These are phyloP conservation scores for Centella asiatica DNA, from an alignment of 129 eudicot species.

Conservation along the genomic window DNA sequence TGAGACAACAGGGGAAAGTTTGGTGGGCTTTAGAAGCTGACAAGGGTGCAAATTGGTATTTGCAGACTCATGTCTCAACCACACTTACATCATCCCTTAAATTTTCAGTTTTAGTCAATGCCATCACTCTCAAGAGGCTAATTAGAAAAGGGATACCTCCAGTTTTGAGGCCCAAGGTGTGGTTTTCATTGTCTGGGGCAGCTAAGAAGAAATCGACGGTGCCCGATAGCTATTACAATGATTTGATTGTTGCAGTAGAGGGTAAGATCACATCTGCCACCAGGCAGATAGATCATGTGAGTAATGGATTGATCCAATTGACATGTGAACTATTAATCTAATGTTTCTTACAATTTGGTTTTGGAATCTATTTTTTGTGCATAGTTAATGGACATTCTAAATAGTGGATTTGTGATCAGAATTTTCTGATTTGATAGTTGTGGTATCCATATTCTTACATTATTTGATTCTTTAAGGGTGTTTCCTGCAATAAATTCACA, in stretches of 20 bases:
- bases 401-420: not conserved
- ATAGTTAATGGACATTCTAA: not conserved
- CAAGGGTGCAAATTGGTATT: conserved; percentile 89
- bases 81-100: conserved; percentile 67
- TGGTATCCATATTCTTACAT: not conserved
- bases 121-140: conserved; percentile 75
- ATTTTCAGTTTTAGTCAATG: conserved; percentile 65
- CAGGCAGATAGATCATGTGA: conserved; percentile 92
- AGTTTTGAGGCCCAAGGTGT: conserved; percentile 72
- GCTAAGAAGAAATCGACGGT: conserved; percentile 97
- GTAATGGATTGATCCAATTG: conserved; percentile 12
- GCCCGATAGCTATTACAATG: conserved; percentile 82
- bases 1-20: conserved; percentile 78
- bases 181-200: conserved; percentile 92
- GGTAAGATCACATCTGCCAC: conserved; percentile 88
- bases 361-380: not conserved
- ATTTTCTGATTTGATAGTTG: conserved; percentile 4
- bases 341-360: conserved; percentile 10
- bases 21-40: conserved; percentile 94
- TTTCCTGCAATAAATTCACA: not conserved
- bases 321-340: not conserved
- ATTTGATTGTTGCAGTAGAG: conserved; percentile 58
- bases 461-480: not conserved
- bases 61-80: conserved; percentile 45
- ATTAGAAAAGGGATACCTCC: conserved; percentile 92